Evolutionary conservation across 805 yeast species (phyloP), one percentile per base, ranked within the genome.

Genomic region (Lachancea quebecensis): DNA sequence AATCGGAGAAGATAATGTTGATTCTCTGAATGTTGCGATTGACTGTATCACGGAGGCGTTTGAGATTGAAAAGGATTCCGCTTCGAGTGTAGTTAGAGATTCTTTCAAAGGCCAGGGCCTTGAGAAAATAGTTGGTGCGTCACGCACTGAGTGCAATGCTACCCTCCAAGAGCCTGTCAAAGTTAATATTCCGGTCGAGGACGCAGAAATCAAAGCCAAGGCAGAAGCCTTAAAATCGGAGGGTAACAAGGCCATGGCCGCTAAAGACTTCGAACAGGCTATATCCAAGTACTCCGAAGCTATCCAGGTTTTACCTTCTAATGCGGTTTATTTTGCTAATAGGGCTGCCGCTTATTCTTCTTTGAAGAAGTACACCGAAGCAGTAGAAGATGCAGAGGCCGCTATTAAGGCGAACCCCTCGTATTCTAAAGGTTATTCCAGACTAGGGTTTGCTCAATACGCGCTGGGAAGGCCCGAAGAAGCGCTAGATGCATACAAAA

Each of bases 261-360:
- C 71, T 44, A 81, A 74, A 59, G 79, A 89, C 55, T 91, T 76
- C 60, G 72, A 70, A 12, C 71, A 65, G 33, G 98, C 99, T 4
- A 74, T 88, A 43, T 76, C 73, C 18, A 79, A 82, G 53, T 93
- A 93, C 67, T 76, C 95, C 7, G 79, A 78, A 44, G 98, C 98
- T 10, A 78, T 93, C 54, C 78, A 68, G 18, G 66, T 82, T 50
- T 73, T 80, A 52, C 79, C 89, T 45, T 65, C 73, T 14, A 89
- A 88, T 63, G 89, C 90, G 14, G 86, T 93, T 16, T 93, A 82
- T 66, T 78, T 77, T 50, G 89, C 98, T 31, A 93, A 93, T 70
- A 81, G 99, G 61, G 98, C 99, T 11, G 99, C 99, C 36, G 98
- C 98, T 2, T 81, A 85, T 67, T 85, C 95, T 10, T 86, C 96